Percentiles rank a stretch among this genome's conserved stretches.
phyloP scores from a whole-genome alignment of 2,329 filamentous ascomycete genomes.

The Fusarium agapanthi region DNA sequence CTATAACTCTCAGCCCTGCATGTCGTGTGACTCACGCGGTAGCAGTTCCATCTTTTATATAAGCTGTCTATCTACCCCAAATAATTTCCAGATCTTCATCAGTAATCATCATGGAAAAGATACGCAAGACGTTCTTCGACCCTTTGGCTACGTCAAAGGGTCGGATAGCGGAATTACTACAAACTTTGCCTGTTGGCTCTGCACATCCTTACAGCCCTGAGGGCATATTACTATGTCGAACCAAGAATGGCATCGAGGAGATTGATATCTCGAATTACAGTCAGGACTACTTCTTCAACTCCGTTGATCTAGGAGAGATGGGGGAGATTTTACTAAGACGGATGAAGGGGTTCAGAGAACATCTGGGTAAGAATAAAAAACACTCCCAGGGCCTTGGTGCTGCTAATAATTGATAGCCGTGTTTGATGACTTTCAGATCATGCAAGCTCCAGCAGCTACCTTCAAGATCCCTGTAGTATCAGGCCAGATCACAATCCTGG shows the following conservation, averaged over 20 bases:
- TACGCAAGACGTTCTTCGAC: conserved; percentile 22
- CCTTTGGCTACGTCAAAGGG: conserved; percentile 19
- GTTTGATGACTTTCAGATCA: conserved; percentile 12
- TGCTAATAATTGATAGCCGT: background rate
- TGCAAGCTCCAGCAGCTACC: conserved; percentile 4
- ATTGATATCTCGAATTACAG: conserved; percentile 2
- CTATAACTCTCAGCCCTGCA: background rate
- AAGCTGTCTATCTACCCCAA: fast-evolving
- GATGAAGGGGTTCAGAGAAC: background rate
- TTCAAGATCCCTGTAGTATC: background rate
- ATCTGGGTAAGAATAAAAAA: background rate
- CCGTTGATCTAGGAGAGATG: conserved; percentile 6
- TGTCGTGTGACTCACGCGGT: background rate
- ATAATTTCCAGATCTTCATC: background rate
- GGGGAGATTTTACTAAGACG: background rate
- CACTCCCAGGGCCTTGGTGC: fast-evolving
- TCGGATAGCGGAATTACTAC: background rate
- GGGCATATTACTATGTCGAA: conserved; percentile 8
- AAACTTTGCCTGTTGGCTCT: background rate
- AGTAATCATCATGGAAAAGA: conserved; percentile 7
- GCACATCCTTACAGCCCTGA: conserved; percentile 19
- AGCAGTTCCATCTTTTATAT: background rate
- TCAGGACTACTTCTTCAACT: conserved; percentile 8
- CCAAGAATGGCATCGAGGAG: background rate
- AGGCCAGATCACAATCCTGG: background rate